These are phyloP conservation scores for Lipomyces yamanashiensis DNA, from an alignment of 805 yeast species.

Conservation along the genomic window DNA sequence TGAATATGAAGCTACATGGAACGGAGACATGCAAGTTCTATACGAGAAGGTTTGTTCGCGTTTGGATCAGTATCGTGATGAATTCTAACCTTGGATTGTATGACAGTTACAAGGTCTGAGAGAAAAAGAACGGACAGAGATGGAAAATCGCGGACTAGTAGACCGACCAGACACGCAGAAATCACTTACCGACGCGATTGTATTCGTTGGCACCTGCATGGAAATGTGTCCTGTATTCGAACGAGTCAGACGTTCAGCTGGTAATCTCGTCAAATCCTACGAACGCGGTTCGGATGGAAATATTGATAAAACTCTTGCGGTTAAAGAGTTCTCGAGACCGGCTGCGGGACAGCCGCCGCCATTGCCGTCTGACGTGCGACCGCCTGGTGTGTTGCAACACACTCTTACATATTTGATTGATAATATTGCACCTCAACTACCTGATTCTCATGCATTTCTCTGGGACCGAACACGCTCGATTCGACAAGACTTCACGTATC, in stretches of 20 bases:
- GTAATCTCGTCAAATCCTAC: conserved; percentile 78
- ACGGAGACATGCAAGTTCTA: conserved; percentile 65
- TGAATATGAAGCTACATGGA: conserved; percentile 53
- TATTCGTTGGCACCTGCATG: conserved; percentile 82
- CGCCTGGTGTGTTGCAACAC: conserved; percentile 70
- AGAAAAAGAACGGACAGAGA: conserved; percentile 36
- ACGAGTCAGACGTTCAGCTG: conserved; percentile 82
- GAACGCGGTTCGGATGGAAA: conserved; percentile 72
- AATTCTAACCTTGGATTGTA: not conserved
- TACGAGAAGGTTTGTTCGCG: conserved; percentile 54
- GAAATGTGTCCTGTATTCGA: conserved; percentile 97
- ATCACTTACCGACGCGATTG: conserved; percentile 83
- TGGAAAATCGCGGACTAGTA: conserved; percentile 61
- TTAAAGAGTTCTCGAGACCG: conserved; percentile 93
- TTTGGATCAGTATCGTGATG: not conserved
- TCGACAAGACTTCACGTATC: conserved; percentile 95
- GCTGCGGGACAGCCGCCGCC: conserved; percentile 99
- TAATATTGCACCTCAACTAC: conserved; percentile 65
- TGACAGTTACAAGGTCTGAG: conserved; percentile 32
- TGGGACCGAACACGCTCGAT: conserved; percentile 98
- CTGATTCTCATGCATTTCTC: conserved; percentile 84
- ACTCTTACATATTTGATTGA: conserved; percentile 76
- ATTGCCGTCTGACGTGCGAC: conserved; percentile 94
- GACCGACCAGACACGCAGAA: conserved; percentile 85
- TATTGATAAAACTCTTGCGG: conserved; percentile 65